Evolutionary conservation across 306 rosid genomes (phyloP).

Genomic region (Styphnolobium japonicum): DNA sequence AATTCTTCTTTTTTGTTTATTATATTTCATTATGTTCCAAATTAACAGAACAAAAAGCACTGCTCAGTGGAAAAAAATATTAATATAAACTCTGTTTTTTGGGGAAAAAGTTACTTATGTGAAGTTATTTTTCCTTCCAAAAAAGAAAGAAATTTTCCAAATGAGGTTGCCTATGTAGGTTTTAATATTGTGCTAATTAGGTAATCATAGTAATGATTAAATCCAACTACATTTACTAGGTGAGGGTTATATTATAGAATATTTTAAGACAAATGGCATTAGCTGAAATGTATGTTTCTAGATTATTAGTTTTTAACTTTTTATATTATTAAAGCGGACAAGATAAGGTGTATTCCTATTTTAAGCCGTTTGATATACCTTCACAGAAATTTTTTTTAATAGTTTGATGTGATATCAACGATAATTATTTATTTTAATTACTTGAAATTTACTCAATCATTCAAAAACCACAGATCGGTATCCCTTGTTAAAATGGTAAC

Average conservation of each 20-base stretch:
- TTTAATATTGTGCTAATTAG: neutral
- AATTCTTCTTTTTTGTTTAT: neutral
- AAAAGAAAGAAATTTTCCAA: neutral
- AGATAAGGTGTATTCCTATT: neutral
- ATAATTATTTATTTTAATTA: neutral
- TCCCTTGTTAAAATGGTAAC: neutral
- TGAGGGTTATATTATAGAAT: neutral
- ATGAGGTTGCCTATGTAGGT: neutral
- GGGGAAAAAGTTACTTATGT: too few species aligned
- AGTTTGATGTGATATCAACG: neutral
- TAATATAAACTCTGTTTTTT: too few species aligned
- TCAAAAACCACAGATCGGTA: neutral
- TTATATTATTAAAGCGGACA: neutral
- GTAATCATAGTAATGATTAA: neutral
- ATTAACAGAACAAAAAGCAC: too few species aligned
- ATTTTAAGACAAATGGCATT: neutral
- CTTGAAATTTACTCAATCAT: slow-evolving; percentile 7
- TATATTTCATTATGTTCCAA: too few species aligned
- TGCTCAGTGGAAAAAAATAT: too few species aligned
- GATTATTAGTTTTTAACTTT: neutral
- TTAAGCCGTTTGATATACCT: neutral
- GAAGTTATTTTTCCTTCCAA: neutral
- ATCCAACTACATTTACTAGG: neutral
- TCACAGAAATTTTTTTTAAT: neutral
- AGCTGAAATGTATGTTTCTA: slow-evolving; percentile 1